These are phyloP conservation scores for Nepenthes gracilis DNA, from an alignment of 148 eudicot species.

Conservation along the genomic window DNA sequence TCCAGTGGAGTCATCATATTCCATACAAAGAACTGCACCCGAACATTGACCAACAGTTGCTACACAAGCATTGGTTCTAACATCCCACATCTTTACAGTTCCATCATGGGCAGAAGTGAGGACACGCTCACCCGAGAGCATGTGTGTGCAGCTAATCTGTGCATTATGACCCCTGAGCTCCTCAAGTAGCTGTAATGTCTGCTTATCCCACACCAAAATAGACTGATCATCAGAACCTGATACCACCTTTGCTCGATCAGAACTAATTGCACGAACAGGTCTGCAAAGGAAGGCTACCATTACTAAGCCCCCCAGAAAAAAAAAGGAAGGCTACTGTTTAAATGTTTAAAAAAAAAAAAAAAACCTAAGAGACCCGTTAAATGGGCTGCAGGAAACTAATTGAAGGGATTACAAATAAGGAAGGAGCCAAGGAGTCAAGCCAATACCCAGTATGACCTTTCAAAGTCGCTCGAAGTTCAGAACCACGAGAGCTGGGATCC, in stretches of 20 bases:
- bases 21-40: conserved; percentile 83
- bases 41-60: conserved; percentile 95
- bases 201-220: conserved; percentile 96
- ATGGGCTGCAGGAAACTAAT: too few species aligned
- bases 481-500: conserved; percentile 96
- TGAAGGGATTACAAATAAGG: too few species aligned
- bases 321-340: conserved; percentile 3
- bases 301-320: too few species aligned
- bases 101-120: conserved; percentile 90
- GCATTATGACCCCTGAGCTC: conserved; percentile 89
- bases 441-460: conserved; percentile 92
- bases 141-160: conserved; percentile 65
- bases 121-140: conserved; percentile 97
- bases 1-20: conserved; percentile 82
- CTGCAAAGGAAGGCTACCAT: conserved; percentile 22
- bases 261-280: conserved; percentile 73
- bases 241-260: conserved; percentile 83
- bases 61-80: conserved; percentile 84
- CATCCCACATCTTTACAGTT: conserved; percentile 97
- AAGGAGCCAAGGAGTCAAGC: not conserved
- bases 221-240: conserved; percentile 93
- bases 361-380: too few species aligned
- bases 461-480: conserved; percentile 87
- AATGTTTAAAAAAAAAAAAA: not conserved
- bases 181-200: conserved; percentile 79